Percentiles rank a stretch among this genome's conserved stretches.
Conservation (phyloP, 2,329 filamentous ascomycete species). For the Nothophoma quercina region DNA sequence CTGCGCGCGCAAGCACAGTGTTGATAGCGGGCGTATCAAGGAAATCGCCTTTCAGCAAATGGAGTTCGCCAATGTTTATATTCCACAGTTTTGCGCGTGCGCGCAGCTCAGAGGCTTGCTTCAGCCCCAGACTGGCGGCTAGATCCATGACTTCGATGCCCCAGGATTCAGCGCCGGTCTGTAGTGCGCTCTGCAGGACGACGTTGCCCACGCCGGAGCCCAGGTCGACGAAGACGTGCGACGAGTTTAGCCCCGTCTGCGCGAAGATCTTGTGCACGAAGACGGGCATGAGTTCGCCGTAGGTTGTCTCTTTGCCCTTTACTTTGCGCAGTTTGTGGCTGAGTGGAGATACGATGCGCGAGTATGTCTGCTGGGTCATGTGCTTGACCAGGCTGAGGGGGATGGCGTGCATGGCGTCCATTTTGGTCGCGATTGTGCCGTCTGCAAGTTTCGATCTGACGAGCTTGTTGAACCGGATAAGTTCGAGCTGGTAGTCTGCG, state of each 20-base stretch:
- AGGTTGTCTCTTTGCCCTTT: constrained; percentile 90
- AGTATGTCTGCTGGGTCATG: constrained; percentile 87
- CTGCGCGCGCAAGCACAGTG: constrained; percentile 78
- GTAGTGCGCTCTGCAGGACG: constrained; percentile 88
- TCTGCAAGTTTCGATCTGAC: constrained; percentile 71
- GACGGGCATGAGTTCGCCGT: constrained; percentile 87
- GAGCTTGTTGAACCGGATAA: constrained; percentile 79
- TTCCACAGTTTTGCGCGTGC: constrained; percentile 92
- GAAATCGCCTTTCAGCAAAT: constrained; percentile 85
- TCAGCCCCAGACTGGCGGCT: constrained; percentile 80
- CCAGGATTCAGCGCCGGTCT: constrained; percentile 93
- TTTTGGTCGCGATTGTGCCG: constrained; percentile 74
- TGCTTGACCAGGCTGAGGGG: constrained; percentile 73
- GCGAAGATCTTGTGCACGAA: constrained; percentile 86
- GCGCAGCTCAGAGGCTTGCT: constrained; percentile 82
- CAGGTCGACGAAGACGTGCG: constrained; percentile 90
- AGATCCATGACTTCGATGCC: constrained; percentile 97
- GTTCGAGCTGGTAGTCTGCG: constrained; percentile 73
- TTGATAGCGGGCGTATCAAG: constrained; percentile 74
- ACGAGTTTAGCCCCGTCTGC: constrained; percentile 77
- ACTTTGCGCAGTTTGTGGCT: constrained; percentile 86
- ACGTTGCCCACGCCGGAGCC: constrained; percentile 97
- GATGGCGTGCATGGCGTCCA: constrained; percentile 73
- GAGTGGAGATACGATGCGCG: constrained; percentile 88
- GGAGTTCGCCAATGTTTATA: constrained; percentile 78